Conservation (phyloP, 2,329 filamentous ascomycete species). For the Trichoderma koningiopsis region DNA sequence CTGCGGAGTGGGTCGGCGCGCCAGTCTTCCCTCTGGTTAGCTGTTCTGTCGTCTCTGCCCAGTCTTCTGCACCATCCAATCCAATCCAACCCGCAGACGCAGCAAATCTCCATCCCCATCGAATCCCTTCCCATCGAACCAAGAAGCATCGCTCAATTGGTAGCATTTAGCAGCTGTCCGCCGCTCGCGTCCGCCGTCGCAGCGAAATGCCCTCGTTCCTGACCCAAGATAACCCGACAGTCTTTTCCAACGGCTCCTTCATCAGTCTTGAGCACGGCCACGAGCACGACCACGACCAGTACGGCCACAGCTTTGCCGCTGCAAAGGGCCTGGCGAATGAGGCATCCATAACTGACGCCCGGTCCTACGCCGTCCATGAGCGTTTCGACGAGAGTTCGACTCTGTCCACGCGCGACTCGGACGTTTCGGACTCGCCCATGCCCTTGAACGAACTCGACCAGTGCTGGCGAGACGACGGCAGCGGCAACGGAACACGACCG, state of each 20-base stretch:
- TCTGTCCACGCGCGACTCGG: conserved; percentile 56
- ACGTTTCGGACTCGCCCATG: conserved; percentile 50
- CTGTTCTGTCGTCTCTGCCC: conserved; percentile 23
- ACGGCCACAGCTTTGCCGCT: conserved; percentile 39
- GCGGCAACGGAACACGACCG: conserved; percentile 42
- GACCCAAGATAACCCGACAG: conserved; percentile 48
- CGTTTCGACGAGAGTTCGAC: conserved; percentile 59
- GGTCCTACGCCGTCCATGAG: conserved; percentile 52
- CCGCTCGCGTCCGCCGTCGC: conserved; percentile 24
- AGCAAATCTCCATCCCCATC: conserved; percentile 6
- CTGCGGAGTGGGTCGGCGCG: conserved; percentile 26
- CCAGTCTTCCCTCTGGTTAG: conserved; percentile 24
- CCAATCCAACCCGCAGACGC: conserved; percentile 12
- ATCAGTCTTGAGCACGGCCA: conserved; percentile 45
- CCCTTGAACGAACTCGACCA: conserved; percentile 43
- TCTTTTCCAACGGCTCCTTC: conserved; percentile 47
- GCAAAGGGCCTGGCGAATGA: conserved; percentile 42
- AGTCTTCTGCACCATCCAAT: conserved; percentile 24
- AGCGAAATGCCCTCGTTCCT: conserved; percentile 58
- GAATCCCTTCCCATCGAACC: conserved; percentile 8
- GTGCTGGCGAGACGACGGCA: conserved; percentile 25
- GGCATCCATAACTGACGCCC: conserved; percentile 43
- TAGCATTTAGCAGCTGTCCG: conserved; percentile 26
- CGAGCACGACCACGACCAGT: conserved; percentile 32
- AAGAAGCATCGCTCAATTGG: conserved; percentile 27